Evolutionary conservation across 1,284 basidiomycete species (phyloP).

Genomic region (Peniophora sp.): DNA sequence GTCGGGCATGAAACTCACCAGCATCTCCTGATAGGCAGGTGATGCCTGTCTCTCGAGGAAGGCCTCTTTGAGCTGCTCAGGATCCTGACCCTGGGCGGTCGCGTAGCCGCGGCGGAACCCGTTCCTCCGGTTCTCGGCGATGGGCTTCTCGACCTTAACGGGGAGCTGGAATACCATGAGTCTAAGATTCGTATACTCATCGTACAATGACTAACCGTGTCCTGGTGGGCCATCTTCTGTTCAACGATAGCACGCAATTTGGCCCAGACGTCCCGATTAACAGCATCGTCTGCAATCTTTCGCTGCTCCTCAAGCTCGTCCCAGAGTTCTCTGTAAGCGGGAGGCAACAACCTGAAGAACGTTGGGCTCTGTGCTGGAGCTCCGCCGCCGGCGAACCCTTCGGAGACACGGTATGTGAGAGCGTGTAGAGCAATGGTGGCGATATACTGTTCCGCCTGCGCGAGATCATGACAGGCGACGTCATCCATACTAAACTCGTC

Average conservation of each 20-base stretch:
- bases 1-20: slow-evolving; percentile 51
- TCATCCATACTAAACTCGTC: slow-evolving; percentile 82
- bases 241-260: slow-evolving; percentile 58
- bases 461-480: slow-evolving; percentile 70
- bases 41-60: slow-evolving; percentile 58
- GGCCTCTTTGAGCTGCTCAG: slow-evolving; percentile 47
- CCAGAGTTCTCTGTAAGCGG: slow-evolving; percentile 86
- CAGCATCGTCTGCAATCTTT: slow-evolving; percentile 53
- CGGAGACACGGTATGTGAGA: slow-evolving; percentile 53
- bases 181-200: not conserved
- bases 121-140: slow-evolving; percentile 12
- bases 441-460: slow-evolving; percentile 88
- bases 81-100: slow-evolving; percentile 17
- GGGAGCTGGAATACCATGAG: slow-evolving; percentile 15
- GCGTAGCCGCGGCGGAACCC: slow-evolving; percentile 8
- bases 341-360: slow-evolving; percentile 71
- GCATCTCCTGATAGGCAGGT: slow-evolving; percentile 78
- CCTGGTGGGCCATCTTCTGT: slow-evolving; percentile 37
- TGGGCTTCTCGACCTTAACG: slow-evolving; percentile 22
- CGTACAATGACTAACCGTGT: slow-evolving; percentile 35
- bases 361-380: slow-evolving; percentile 38
- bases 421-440: slow-evolving; percentile 81
- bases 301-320: slow-evolving; percentile 75
- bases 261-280: slow-evolving; percentile 67
- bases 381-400: slow-evolving; percentile 49